Evolutionary conservation across 2,329 filamentous ascomycete species (phyloP).

Genomic region (Fusarium acutatum): DNA sequence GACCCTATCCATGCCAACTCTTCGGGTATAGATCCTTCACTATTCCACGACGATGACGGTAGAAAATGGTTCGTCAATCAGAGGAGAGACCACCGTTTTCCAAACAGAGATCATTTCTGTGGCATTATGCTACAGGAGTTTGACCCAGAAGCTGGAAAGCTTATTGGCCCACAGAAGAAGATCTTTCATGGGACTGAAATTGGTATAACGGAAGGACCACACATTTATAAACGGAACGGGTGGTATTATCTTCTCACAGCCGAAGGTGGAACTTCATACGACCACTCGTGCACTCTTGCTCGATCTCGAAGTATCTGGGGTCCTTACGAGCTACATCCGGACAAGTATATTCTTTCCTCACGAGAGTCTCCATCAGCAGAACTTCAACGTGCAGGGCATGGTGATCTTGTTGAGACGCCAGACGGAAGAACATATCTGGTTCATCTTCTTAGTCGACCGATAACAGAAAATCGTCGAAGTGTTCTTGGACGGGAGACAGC

Average conservation of each 20-base stretch:
- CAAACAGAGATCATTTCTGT: conserved; percentile 54
- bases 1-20: conserved; percentile 67
- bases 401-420: conserved; percentile 61
- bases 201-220: conserved; percentile 63
- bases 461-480: conserved; percentile 59
- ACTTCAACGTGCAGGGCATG: conserved; percentile 63
- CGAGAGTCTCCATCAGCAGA: conserved; percentile 58
- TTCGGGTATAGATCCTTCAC: conserved; percentile 68
- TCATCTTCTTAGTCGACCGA: conserved; percentile 61
- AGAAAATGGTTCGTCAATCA: conserved; percentile 65
- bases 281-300: conserved; percentile 68
- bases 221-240: conserved; percentile 64
- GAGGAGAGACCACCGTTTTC: conserved; percentile 61
- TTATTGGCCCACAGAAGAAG: conserved; percentile 65
- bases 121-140: conserved; percentile 68
- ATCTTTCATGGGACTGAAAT: conserved; percentile 64
- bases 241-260: conserved; percentile 69
- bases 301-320: conserved; percentile 63
- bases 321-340: conserved; percentile 67
- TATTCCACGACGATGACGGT: conserved; percentile 66
- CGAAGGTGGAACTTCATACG: conserved; percentile 67
- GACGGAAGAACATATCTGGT: conserved; percentile 62
- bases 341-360: conserved; percentile 64
- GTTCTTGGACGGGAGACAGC: conserved; percentile 63
- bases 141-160: conserved; percentile 55